Conservation (phyloP, 2,329 filamentous ascomycete species). For the Chaetomium sp. region DNA sequence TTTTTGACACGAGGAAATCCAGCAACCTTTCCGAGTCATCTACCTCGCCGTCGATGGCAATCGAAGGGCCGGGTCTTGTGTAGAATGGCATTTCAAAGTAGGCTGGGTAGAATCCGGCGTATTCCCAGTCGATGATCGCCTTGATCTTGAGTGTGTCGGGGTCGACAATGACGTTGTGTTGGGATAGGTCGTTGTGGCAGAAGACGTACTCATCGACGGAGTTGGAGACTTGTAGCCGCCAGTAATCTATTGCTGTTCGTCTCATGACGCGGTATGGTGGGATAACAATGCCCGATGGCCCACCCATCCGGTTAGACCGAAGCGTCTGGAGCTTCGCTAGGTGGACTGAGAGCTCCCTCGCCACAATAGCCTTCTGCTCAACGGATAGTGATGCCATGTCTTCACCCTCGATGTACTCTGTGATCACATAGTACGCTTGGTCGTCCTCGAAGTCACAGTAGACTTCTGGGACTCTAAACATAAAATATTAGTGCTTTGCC, state of each 20-base stretch:
- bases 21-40: conserved; percentile 15
- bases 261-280: conserved; percentile 26
- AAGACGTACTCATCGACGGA: conserved; percentile 18
- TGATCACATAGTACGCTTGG: conserved; percentile 26
- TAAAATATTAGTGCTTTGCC: neutral
- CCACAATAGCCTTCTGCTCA: conserved; percentile 22
- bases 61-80: conserved; percentile 17
- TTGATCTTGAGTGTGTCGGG: conserved; percentile 20
- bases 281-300: conserved; percentile 27
- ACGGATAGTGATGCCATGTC: conserved; percentile 24
- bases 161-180: conserved; percentile 23
- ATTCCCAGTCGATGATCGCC: conserved; percentile 26
- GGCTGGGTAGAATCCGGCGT: conserved; percentile 23
- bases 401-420: conserved; percentile 27
- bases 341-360: conserved; percentile 13
- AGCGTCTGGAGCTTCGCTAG: conserved; percentile 7
- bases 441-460: conserved; percentile 27
- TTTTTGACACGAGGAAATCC: neutral
- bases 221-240: conserved; percentile 17
- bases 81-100: conserved; percentile 26
- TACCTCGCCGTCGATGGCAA: conserved; percentile 22
- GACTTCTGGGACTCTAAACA: conserved; percentile 18
- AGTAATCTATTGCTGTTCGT: conserved; percentile 19
- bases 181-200: conserved; percentile 23
- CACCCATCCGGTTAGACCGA: conserved; percentile 24